Evolutionary conservation across 2,329 filamentous ascomycete genomes (phyloP).

Genomic region (Hirsutella rhossiliensis): DNA sequence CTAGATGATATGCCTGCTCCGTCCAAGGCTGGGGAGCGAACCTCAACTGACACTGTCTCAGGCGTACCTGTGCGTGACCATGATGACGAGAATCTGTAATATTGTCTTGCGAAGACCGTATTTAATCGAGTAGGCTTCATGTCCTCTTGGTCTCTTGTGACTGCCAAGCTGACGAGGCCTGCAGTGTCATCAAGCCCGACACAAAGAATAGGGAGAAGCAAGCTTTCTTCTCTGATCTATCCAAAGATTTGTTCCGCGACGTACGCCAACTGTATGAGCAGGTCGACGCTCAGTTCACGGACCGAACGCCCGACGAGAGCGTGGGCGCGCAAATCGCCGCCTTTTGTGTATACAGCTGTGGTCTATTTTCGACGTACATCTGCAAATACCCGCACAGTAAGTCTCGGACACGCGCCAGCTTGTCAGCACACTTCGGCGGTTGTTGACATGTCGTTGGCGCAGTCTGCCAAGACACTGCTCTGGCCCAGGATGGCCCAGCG

Average conservation of each 20-base stretch:
- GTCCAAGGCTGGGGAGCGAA: too few species aligned
- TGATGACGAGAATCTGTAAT: constrained; percentile 42
- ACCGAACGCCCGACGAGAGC: constrained; percentile 31
- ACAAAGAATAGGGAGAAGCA: constrained; percentile 23
- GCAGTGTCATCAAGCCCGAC: constrained; percentile 30
- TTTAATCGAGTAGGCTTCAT: constrained; percentile 30
- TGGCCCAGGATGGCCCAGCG: constrained; percentile 26
- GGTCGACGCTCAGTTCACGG: constrained; percentile 37
- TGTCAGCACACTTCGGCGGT: not conserved
- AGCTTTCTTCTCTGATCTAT: constrained; percentile 30
- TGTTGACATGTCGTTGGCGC: not conserved
- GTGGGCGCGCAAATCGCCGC: constrained; percentile 42
- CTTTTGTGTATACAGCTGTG: constrained; percentile 44
- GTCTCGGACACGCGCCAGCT: constrained; percentile 8
- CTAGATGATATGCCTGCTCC: not conserved
- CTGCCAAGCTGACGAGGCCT: constrained; percentile 1
- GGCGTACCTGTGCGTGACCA: constrained; percentile 43
- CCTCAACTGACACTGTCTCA: constrained; percentile 11
- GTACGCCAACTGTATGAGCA: constrained; percentile 35
- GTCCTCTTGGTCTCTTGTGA: not conserved
- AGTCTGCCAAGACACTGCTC: constrained; percentile 30
- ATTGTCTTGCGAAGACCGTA: constrained; percentile 44
- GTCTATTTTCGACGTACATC: constrained; percentile 37
- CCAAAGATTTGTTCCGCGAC: constrained; percentile 34
- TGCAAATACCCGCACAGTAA: constrained; percentile 38